These are phyloP conservation scores for Diplosphaera chodatii DNA, from an alignment of 139 green algal genomes.

Conservation along the genomic window DNA sequence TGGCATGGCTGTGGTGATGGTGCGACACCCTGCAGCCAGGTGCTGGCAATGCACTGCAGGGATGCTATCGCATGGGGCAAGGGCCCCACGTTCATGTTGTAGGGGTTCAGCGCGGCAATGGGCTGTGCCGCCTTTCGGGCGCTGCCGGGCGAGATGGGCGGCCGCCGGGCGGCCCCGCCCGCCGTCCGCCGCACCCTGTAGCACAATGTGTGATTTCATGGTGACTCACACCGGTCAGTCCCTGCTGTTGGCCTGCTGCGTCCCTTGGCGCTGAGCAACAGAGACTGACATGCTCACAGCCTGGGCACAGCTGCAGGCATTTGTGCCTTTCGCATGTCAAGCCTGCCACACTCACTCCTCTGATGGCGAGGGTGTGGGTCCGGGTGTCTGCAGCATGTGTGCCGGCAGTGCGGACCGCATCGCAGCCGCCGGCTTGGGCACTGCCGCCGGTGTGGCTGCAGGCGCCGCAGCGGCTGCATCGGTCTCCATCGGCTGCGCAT, in stretches of 20 bases:
- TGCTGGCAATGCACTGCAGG: no score
- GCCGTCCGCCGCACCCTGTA: constrained; percentile 3
- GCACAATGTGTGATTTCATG: no score
- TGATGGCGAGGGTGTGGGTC: constrained; percentile 24
- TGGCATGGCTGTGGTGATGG: no score
- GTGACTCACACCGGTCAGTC: no score
- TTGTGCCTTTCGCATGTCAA: no score
- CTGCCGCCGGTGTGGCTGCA: not conserved
- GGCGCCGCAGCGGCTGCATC: not conserved
- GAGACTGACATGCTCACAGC: no score
- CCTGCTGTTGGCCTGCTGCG: no score
- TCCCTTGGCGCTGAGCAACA: no score
- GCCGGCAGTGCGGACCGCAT: not conserved
- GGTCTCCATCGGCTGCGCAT: not conserved
- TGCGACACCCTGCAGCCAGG: no score
- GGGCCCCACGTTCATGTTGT: constrained; percentile 28
- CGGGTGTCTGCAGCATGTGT: not conserved
- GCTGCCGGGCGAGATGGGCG: not conserved
- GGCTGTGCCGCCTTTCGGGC: constrained; percentile 32
- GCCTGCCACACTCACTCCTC: constrained; percentile 37
- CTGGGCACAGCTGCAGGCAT: no score
- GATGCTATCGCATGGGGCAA: no score
- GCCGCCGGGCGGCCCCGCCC: not conserved
- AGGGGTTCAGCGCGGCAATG: constrained; percentile 62
- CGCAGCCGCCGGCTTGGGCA: not conserved